Evolutionary conservation across 352 stramenopile species (phyloP).

Genomic region (Phytopythium ostracodes): DNA sequence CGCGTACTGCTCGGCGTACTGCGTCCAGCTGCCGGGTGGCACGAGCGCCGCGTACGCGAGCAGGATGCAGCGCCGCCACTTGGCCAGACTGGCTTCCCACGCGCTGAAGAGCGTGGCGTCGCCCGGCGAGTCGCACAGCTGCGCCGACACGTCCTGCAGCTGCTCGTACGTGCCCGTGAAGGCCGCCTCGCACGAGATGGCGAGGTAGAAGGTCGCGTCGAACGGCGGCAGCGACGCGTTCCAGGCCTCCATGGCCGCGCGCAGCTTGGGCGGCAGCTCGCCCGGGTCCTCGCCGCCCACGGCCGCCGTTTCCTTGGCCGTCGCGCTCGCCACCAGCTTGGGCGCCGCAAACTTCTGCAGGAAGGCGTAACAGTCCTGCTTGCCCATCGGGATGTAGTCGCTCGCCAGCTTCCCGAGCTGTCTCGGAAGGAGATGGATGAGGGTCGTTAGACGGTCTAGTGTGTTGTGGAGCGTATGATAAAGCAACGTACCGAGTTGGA

Average conservation of each 20-base stretch:
- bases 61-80: slow-evolving; percentile 64
- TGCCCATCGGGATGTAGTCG: slow-evolving; percentile 49
- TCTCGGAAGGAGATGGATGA: neutral
- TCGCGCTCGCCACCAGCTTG: slow-evolving; percentile 22
- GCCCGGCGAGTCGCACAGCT: slow-evolving; percentile 29
- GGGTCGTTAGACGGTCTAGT: neutral
- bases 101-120: slow-evolving; percentile 27
- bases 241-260: slow-evolving; percentile 41
- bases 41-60: slow-evolving; percentile 69
- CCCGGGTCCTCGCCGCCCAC: slow-evolving; percentile 63
- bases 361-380: slow-evolving; percentile 56
- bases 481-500: slow-evolving; percentile 47
- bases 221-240: slow-evolving; percentile 74
- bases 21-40: slow-evolving; percentile 53
- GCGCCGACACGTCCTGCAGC: slow-evolving; percentile 55
- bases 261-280: slow-evolving; percentile 46
- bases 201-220: slow-evolving; percentile 72
- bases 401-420: slow-evolving; percentile 64
- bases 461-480: neutral
- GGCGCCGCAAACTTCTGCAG: slow-evolving; percentile 52
- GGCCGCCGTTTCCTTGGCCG: slow-evolving; percentile 14
- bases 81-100: slow-evolving; percentile 50
- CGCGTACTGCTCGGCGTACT: slow-evolving; percentile 56
- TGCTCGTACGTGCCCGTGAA: slow-evolving; percentile 58
- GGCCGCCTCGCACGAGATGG: slow-evolving; percentile 66